Evolutionary conservation across 1,284 basidiomycete species (phyloP).

Genomic region (Cryptococcus sp.): DNA sequence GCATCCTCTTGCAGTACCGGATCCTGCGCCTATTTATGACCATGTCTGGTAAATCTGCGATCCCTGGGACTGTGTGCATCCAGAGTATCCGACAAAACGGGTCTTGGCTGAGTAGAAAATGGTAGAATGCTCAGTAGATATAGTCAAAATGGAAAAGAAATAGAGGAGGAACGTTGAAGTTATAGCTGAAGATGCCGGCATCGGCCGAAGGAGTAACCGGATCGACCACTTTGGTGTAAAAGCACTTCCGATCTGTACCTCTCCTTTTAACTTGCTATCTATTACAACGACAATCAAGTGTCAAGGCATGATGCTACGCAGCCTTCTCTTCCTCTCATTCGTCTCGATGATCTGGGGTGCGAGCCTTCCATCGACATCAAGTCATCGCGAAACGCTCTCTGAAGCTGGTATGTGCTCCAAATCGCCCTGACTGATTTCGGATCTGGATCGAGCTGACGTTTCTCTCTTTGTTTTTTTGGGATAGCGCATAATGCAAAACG

Average conservation of each 20-base stretch:
- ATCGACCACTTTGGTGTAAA: neutral
- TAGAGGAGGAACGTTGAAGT: no score
- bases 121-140: no score
- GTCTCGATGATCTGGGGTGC: neutral
- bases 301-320: neutral
- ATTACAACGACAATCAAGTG: neutral
- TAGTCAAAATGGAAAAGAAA: no score
- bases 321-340: neutral
- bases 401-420: constrained; percentile 29
- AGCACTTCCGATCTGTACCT: neutral
- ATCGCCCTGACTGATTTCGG: neutral
- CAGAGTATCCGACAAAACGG: no score
- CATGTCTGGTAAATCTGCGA: no score
- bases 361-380: neutral
- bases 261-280: neutral
- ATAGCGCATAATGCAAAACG: constrained; percentile 29
- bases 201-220: constrained; percentile 1
- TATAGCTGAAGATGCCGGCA: constrained; percentile 1
- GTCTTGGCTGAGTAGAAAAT: no score
- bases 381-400: constrained; percentile 27
- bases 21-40: no score
- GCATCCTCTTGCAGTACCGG: no score
- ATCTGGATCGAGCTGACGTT: neutral
- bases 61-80: no score
- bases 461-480: neutral